Evolutionary conservation across 208 protist species (phyloP).

Genomic region (Naegleria fowleri): DNA sequence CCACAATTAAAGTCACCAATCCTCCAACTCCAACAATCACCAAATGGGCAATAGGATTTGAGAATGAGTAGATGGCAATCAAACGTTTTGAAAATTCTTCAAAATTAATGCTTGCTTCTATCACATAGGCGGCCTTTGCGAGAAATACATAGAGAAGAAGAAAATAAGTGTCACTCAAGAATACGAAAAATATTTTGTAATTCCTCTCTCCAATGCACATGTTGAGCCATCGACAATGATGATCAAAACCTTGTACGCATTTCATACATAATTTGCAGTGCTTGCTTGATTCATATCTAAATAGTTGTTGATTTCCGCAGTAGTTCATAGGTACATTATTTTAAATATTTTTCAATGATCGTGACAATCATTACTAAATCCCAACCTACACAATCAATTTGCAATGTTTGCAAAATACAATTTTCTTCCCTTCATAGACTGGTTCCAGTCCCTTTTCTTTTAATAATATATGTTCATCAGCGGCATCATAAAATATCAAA

Average conservation of each 20-base stretch:
- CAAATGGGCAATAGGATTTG: background rate
- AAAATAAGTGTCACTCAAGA: slow-evolving; percentile 60
- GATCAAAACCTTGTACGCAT: slow-evolving; percentile 73
- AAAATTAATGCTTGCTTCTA: background rate
- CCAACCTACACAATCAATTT: background rate
- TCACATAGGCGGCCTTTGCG: slow-evolving; percentile 59
- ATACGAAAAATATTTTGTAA: slow-evolving; percentile 65
- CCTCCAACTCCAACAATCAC: background rate
- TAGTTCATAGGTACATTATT: background rate
- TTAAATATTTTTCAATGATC: no score
- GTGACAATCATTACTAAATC: no score
- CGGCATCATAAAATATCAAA: background rate
- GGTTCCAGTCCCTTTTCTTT: background rate
- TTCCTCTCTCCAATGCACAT: slow-evolving; percentile 71
- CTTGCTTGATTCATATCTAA: slow-evolving; percentile 47
- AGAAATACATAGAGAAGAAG: slow-evolving; percentile 57
- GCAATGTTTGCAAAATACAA: background rate
- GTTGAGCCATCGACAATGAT: slow-evolving; percentile 84
- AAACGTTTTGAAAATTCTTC: background rate
- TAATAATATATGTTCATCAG: background rate
- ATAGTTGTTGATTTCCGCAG: no score
- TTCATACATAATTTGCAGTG: slow-evolving; percentile 81
- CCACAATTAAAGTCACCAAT: background rate
- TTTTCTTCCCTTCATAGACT: background rate
- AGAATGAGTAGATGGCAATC: background rate